Evolutionary conservation across 2,329 filamentous ascomycete species (phyloP), one percentile per base, ranked within the genome.

Genomic region (Calonectria pteridis): DNA sequence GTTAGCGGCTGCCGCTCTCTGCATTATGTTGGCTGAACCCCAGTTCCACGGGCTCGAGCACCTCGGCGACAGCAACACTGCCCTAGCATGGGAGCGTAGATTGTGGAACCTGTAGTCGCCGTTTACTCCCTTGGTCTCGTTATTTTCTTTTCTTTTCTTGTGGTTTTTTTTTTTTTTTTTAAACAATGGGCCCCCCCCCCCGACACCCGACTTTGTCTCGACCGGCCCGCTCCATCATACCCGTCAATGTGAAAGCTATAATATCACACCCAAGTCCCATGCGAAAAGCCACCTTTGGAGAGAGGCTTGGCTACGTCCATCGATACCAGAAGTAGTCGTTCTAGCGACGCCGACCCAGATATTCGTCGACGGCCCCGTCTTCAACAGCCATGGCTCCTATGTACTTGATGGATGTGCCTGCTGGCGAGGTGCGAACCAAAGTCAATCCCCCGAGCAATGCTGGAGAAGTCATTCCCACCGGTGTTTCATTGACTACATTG

Each of bases 361-460:
- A 1, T 31, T 43, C 67, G 43, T 68, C 55, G 49, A 59, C 51
- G 58, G 62, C 6, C 28, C 49, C 23, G 9, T 43, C 14, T 33
- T 31, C 46, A 28, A 68, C 33, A 58, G 58, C 20, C 31, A 80
- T 81, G 78, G 69, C 77, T 79, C 94, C 95, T 64, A 96, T 97
- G 72, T 82, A 77, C 64, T 74, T 81, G 46, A 78, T 77, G 74
- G 79, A 82, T 33, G 78, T 79, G 16, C 81, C 77, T 2, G 43
- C 67, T 35, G 80, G 80, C 68, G 69, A 81, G 75, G 76, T 78
- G 11, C 74, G 81, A 26, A 77, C 75, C 4, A 31, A 71, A 28
- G 58, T 73, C 31, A 40, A 79, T 28, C 76, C 77, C 1, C 80
- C 80, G 13, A 78, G 40, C 71, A 82, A 73, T 59, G 78, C 75